phyloP scores from a whole-genome alignment of 495 filamentous ascomycete species.

The Friedmanniomyces simplex region DNA sequence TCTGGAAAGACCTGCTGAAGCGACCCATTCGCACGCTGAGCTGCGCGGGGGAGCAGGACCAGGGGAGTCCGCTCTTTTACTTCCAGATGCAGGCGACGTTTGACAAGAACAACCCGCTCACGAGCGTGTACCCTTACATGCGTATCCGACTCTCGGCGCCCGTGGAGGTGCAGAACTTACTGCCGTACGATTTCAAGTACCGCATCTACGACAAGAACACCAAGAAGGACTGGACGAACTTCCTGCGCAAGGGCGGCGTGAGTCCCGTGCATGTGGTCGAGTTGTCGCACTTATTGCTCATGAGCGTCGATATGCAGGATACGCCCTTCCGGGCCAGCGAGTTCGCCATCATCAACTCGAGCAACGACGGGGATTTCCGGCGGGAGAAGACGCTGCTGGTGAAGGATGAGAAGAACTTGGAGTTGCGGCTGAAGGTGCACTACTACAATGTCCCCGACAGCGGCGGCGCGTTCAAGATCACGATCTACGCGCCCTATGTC shows the following conservation, averaged over 20 bases:
- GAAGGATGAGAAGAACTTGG: constrained; percentile 70
- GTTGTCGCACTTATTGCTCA: constrained; percentile 78
- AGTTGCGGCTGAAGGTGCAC: constrained; percentile 73
- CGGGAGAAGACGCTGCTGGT: constrained; percentile 70
- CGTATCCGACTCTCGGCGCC: constrained; percentile 79
- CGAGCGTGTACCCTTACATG: constrained; percentile 89
- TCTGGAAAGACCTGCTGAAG: constrained; percentile 85
- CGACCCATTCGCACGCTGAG: constrained; percentile 73
- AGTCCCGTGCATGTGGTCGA: constrained; percentile 97
- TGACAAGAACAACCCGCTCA: constrained; percentile 69
- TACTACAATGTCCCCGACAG: constrained; percentile 89
- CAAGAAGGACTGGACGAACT: constrained; percentile 97
- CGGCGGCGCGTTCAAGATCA: constrained; percentile 91
- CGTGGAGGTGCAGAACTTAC: constrained; percentile 84
- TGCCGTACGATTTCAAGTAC: constrained; percentile 98
- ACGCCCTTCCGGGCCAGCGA: constrained; percentile 90
- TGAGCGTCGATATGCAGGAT: constrained; percentile 94
- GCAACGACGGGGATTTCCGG: constrained; percentile 73
- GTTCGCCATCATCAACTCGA: constrained; percentile 92
- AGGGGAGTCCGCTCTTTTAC: constrained; percentile 73
- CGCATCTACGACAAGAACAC: constrained; percentile 97
- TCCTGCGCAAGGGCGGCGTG: constrained; percentile 86
- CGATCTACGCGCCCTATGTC: constrained; percentile 86
- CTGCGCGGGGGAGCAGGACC: constrained; percentile 73
- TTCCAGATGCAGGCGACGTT: constrained; percentile 86